These are phyloP conservation scores for Hypholoma sublateritium DNA, from an alignment of 768 basidiomycete species.

Conservation along the genomic window DNA sequence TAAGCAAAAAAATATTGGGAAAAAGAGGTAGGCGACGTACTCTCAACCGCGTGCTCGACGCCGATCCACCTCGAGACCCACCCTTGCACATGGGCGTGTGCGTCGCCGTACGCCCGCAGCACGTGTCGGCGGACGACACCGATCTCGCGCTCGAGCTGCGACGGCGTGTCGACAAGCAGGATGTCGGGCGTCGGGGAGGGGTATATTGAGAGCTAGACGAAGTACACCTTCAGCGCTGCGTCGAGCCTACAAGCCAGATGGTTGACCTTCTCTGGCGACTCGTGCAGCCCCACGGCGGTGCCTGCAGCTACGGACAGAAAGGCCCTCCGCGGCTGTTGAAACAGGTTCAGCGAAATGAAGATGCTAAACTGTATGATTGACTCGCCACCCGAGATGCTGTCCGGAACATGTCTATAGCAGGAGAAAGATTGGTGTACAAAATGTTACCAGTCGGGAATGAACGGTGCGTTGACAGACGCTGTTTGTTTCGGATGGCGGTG, in stretches of 20 bases:
- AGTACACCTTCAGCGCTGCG: background rate
- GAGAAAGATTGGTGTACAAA: constrained; percentile 3
- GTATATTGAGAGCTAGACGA: constrained; percentile 82
- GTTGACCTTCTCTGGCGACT: constrained; percentile 33
- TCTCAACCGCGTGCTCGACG: constrained; percentile 81
- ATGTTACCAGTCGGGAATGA: constrained; percentile 19
- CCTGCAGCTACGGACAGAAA: constrained; percentile 33
- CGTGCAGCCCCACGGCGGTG: constrained; percentile 29
- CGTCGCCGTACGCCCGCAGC: constrained; percentile 53
- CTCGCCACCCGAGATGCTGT: constrained; percentile 31
- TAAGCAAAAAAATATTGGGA: background rate
- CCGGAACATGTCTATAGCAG: constrained; percentile 27
- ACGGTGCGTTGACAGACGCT: constrained; percentile 19
- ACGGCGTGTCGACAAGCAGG: constrained; percentile 73
- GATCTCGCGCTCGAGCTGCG: constrained; percentile 76
- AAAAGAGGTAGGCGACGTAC: constrained; percentile 65
- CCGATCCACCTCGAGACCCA: constrained; percentile 83
- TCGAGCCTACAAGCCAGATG: background rate
- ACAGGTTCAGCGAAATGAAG: background rate
- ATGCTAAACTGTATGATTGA: background rate
- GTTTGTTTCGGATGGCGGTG: constrained; percentile 20
- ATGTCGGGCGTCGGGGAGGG: constrained; percentile 58
- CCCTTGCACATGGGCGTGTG: constrained; percentile 67
- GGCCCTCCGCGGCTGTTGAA: constrained; percentile 32
- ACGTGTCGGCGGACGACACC: constrained; percentile 63